Conservation (phyloP, 345 rosid species). For the Excoecaria agallocha region DNA sequence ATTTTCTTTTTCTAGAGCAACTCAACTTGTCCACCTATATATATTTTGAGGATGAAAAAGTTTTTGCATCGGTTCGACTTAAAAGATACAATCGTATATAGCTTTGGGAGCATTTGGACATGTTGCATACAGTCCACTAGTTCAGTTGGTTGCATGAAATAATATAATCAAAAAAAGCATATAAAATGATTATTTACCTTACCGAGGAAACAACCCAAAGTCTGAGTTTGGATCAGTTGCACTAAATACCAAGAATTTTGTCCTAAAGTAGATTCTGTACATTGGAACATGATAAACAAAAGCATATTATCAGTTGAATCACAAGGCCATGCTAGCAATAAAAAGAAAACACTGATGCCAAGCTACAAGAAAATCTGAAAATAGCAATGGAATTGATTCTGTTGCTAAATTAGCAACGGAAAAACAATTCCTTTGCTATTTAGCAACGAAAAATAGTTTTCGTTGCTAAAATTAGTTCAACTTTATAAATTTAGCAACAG, state of each 20-base stretch:
- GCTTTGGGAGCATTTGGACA: slow-evolving; percentile 13
- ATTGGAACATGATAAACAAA: background rate
- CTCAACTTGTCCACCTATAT: no score
- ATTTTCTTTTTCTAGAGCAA: no score
- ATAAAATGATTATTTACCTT: slow-evolving; percentile 14
- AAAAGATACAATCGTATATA: background rate
- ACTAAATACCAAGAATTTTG: background rate
- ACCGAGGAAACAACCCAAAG: slow-evolving; percentile 11
- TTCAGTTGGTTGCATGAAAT: background rate
- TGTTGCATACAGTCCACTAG: background rate
- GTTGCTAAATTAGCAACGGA: no score
- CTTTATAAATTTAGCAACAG: no score
- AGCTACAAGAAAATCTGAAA: no score
- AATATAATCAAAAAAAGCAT: background rate
- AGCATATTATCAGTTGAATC: slow-evolving; percentile 2
- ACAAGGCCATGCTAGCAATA: slow-evolving; percentile 2
- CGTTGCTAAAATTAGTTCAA: no score
- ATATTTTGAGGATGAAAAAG: no score
- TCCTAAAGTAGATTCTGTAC: slow-evolving; percentile 13
- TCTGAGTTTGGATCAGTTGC: slow-evolving; percentile 1
- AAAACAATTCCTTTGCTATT: no score
- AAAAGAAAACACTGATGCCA: background rate
- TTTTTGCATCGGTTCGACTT: slow-evolving; percentile 2
- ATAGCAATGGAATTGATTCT: no score
- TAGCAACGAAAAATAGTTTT: no score